These are phyloP conservation scores for Kwoniella sp. DNA, from an alignment of 768 basidiomycete genomes.

Conservation along the genomic window DNA sequence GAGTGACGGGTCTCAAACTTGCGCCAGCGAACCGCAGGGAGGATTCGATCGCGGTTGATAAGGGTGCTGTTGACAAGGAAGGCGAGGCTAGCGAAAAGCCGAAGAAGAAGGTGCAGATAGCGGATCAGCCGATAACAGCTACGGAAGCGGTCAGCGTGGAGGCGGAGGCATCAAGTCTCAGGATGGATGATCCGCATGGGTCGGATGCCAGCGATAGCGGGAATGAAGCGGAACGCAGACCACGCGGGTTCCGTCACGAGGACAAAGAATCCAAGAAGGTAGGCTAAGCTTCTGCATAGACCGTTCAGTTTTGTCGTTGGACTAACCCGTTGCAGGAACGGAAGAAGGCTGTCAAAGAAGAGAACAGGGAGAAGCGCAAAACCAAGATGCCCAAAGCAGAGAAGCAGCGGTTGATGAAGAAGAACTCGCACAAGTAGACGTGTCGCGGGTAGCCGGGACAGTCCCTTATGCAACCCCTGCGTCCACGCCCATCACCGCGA, in stretches of 20 bases:
- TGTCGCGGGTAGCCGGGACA: no score
- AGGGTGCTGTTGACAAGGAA: constrained; percentile 48
- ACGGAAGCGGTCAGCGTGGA: background rate
- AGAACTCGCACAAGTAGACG: constrained; percentile 18
- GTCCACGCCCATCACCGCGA: no score
- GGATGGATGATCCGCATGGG: constrained; percentile 32
- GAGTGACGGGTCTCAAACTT: constrained; percentile 66
- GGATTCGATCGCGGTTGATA: constrained; percentile 26
- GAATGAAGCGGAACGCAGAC: constrained; percentile 51
- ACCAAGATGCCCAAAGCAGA: constrained; percentile 93
- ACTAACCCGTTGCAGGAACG: constrained; percentile 85
- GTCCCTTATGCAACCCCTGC: no score
- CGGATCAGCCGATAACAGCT: background rate
- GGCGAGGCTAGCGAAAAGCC: constrained; percentile 20
- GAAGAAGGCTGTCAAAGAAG: constrained; percentile 81
- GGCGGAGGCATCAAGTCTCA: no score
- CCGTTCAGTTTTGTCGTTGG: no score
- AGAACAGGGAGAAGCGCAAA: constrained; percentile 80
- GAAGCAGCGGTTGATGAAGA: constrained; percentile 79
- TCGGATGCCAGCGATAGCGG: constrained; percentile 11
- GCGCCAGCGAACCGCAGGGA: constrained; percentile 19
- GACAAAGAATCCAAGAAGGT: constrained; percentile 89
- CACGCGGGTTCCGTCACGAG: constrained; percentile 86
- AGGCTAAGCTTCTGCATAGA: no score
- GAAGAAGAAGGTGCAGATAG: background rate